Conservation (phyloP, 129 eudicot species). For the Saposhnikovia divaricata region DNA sequence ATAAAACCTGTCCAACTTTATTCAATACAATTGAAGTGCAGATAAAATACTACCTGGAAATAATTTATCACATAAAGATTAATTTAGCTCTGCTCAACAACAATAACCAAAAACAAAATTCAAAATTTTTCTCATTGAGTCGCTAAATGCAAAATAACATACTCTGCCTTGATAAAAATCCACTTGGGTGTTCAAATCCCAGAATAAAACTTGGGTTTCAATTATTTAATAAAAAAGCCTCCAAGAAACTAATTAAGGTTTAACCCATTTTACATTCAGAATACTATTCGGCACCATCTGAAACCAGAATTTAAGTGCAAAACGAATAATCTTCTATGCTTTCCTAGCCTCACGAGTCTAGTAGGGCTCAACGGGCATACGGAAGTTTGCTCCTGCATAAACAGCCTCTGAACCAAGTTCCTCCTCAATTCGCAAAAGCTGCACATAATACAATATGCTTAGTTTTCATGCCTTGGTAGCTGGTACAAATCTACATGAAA, state of each 20-base stretch:
- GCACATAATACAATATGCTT: not conserved
- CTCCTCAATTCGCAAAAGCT: constrained; percentile 89
- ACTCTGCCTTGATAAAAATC: not conserved
- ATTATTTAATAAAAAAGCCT: constrained; percentile 14
- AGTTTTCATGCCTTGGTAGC: not conserved
- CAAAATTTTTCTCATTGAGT: not conserved
- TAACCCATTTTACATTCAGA: not conserved
- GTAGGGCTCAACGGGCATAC: constrained; percentile 85
- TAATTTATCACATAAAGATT: not conserved
- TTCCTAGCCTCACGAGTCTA: constrained; percentile 16
- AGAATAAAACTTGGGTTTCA: not conserved
- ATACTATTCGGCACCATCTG: not conserved
- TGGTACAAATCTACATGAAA: not conserved
- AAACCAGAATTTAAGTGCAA: not conserved
- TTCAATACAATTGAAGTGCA: too few species aligned
- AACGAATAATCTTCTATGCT: not conserved
- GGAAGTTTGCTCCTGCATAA: constrained; percentile 90
- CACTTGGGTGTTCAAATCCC: not conserved
- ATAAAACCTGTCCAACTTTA: too few species aligned
- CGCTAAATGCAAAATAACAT: not conserved
- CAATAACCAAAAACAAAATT: not conserved
- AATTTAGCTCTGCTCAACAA: not conserved
- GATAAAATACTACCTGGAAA: too few species aligned
- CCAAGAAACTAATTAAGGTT: not conserved
- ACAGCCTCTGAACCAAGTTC: constrained; percentile 91